Conservation (phyloP, 108 stramenopile species). For the Fragilaria radians region DNA sequence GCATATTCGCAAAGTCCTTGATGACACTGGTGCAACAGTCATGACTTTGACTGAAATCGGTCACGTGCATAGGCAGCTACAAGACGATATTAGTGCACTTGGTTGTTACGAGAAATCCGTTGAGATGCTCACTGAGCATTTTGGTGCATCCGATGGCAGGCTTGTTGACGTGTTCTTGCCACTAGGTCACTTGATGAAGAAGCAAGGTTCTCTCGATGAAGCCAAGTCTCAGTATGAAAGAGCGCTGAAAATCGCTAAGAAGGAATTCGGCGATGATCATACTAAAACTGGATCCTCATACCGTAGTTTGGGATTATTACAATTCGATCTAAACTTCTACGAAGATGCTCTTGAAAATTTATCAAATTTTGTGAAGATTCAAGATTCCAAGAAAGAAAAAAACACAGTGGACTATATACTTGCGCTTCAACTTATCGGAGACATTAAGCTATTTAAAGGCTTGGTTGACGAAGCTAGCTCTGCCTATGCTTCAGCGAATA, state of each 20-base stretch:
- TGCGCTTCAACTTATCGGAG: conserved; percentile 17
- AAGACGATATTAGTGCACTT: conserved; percentile 29
- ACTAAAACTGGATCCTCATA: neutral
- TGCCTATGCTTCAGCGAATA: too few relatives aligned
- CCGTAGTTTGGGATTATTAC: conserved; percentile 10
- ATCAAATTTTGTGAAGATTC: conserved; percentile 17
- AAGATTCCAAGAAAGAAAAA: conserved; percentile 1
- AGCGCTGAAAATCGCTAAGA: neutral
- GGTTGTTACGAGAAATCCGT: conserved; percentile 39
- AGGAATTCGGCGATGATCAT: neutral
- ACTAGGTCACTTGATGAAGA: conserved; percentile 14
- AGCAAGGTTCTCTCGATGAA: neutral
- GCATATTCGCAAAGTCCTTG: conserved; percentile 30
- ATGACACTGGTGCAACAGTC: conserved; percentile 29
- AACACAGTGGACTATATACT: conserved; percentile 17
- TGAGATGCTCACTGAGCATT: conserved; percentile 13
- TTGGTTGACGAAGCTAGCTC: conserved; percentile 13
- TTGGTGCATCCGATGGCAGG: conserved; percentile 3
- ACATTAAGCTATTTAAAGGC: conserved; percentile 12
- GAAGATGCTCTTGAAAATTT: conserved; percentile 21
- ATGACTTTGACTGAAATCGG: conserved; percentile 49
- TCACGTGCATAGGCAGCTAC: conserved; percentile 39
- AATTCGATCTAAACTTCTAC: conserved; percentile 12
- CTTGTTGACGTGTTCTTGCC: conserved; percentile 16
- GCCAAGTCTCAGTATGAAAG: conserved; percentile 9